These are phyloP conservation scores for Xylariaceae sp. DNA, from an alignment of 2,329 filamentous ascomycete species.

Conservation along the genomic window DNA sequence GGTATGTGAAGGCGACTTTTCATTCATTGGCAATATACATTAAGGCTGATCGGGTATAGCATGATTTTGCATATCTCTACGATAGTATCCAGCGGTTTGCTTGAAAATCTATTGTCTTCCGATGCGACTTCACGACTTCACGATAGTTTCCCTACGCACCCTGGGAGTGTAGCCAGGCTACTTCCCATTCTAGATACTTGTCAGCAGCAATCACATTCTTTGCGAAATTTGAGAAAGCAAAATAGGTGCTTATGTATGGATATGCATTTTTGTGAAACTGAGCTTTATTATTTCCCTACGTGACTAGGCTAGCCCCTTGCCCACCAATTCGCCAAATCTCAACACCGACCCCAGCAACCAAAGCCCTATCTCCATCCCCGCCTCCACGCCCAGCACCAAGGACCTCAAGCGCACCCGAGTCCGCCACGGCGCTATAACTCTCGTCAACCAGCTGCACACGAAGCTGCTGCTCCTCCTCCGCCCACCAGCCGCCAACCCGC, in stretches of 20 bases:
- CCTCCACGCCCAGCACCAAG: slow-evolving; percentile 29
- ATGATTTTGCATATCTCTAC: neutral
- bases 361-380: slow-evolving; percentile 3
- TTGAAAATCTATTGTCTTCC: neutral
- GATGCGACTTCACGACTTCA: neutral
- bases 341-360: slow-evolving; percentile 33
- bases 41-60: neutral
- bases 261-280: too few species aligned
- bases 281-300: neutral
- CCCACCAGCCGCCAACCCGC: slow-evolving; percentile 38
- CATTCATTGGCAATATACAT: neutral
- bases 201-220: too few species aligned
- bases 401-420: slow-evolving; percentile 56
- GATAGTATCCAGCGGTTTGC: neutral
- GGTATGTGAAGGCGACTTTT: neutral
- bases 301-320: neutral
- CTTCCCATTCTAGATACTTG: neutral
- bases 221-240: too few species aligned
- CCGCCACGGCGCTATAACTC: slow-evolving; percentile 61
- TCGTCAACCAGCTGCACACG: slow-evolving; percentile 50
- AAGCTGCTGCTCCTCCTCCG: slow-evolving; percentile 19
- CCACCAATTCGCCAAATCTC: slow-evolving; percentile 29
- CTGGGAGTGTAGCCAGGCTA: too few species aligned
- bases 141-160: too few species aligned
- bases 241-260: too few species aligned